A percentile compares a stretch with the other conserved stretches of the same genome.
phyloP scores from a whole-genome alignment of 163 green algal genomes.

The Chlorella variabilis region DNA sequence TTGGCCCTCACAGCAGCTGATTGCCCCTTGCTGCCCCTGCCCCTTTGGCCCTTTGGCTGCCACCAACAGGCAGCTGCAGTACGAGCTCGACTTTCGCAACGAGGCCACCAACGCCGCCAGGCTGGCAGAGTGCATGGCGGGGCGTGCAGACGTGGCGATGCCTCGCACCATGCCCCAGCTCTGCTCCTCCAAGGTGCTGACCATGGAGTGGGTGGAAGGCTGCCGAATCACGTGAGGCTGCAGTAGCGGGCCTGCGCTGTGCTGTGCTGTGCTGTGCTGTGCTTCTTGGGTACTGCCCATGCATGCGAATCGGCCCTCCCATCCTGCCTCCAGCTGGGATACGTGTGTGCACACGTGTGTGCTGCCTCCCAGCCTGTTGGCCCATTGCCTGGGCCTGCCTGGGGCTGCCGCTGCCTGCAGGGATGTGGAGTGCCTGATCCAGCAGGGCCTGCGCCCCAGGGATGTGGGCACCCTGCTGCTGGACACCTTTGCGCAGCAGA shows the following conservation, averaged over 20 bases:
- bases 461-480: conserved; percentile 78
- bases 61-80: conserved; percentile 61
- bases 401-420: too few relatives aligned
- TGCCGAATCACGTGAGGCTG: conserved; percentile 40
- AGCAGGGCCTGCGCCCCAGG: conserved; percentile 46
- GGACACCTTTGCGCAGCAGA: conserved; percentile 84
- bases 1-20: too few relatives aligned
- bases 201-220: conserved; percentile 88
- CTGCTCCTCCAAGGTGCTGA: conserved; percentile 66
- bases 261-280: too few relatives aligned
- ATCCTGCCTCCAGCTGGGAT: too few relatives aligned
- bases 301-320: too few relatives aligned
- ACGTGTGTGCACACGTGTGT: too few relatives aligned
- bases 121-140: conserved; percentile 53
- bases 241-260: too few relatives aligned
- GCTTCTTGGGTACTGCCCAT: too few relatives aligned
- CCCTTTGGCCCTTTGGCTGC: too few relatives aligned
- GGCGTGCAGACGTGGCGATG: conserved; percentile 44
- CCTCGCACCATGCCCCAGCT: conserved; percentile 41
- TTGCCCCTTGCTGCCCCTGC: background rate
- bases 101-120: conserved; percentile 67
- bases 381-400: too few relatives aligned
- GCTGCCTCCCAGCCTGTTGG: too few relatives aligned
- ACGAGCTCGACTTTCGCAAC: conserved; percentile 85
- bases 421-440: conserved; percentile 31